Percentiles rank a stretch among this genome's conserved stretches.
Conservation (phyloP, 1,139 yeast genomes). For the Candida sp. region DNA sequence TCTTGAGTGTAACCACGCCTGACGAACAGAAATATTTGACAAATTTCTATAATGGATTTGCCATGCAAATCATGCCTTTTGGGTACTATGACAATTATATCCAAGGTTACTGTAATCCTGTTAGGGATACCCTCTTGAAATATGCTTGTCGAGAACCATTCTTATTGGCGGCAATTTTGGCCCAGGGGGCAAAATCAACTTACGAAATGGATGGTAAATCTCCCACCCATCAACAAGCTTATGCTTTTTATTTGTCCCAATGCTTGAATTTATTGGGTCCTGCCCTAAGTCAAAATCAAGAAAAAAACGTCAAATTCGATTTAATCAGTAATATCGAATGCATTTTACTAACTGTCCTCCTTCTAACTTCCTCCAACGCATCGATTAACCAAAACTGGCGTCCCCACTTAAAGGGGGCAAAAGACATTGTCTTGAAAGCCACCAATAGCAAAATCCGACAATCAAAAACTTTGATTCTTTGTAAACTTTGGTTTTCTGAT, state of each 20-base stretch:
- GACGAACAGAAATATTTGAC: conserved; percentile 45
- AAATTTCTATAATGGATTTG: conserved; percentile 51
- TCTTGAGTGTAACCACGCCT: conserved; percentile 28
- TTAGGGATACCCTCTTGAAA: conserved; percentile 53
- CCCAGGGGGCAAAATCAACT: conserved; percentile 60
- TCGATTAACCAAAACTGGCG: conserved; percentile 66
- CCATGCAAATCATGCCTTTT: conserved; percentile 55
- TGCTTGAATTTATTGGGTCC: conserved; percentile 52
- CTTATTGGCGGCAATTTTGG: conserved; percentile 57
- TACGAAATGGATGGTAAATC: conserved; percentile 22
- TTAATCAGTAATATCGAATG: conserved; percentile 55
- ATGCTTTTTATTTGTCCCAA: conserved; percentile 53
- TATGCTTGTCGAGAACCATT: conserved; percentile 56
- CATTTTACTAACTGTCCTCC: conserved; percentile 55
- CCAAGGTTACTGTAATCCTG: conserved; percentile 41
- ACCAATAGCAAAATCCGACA: conserved; percentile 17
- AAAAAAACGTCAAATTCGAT: conserved; percentile 17
- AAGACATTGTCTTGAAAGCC: conserved; percentile 53
- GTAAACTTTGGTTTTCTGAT: conserved; percentile 61
- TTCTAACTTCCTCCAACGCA: conserved; percentile 64
- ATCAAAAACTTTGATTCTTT: conserved; percentile 46
- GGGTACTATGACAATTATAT: conserved; percentile 35
- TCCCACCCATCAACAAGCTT: conserved; percentile 50
- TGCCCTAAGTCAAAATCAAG: conserved; percentile 18
- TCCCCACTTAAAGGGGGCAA: conserved; percentile 66